Percentiles rank a stretch among this genome's conserved stretches.
These are phyloP conservation scores for Penicillium aurantiogriseum DNA, from an alignment of 2,329 filamentous ascomycete genomes.

Conservation along the genomic window DNA sequence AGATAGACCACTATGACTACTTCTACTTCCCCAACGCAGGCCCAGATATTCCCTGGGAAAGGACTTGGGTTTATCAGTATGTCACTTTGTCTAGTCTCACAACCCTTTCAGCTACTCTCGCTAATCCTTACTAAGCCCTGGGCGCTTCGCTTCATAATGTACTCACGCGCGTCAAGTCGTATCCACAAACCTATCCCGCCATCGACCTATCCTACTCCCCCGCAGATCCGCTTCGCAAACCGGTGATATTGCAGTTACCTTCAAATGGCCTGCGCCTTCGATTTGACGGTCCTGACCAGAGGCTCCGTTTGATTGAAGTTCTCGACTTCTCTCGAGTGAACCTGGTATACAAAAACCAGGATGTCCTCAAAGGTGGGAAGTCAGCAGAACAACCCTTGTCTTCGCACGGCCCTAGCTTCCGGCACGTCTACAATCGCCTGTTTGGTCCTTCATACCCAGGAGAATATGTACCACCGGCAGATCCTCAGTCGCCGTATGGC, in stretches of 20 bases:
- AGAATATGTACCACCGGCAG: slow-evolving; percentile 73
- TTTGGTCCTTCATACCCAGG: slow-evolving; percentile 92
- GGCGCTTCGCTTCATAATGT: slow-evolving; percentile 90
- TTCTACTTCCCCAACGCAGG: slow-evolving; percentile 39
- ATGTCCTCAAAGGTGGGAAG: slow-evolving; percentile 64
- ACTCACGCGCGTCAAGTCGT: slow-evolving; percentile 81
- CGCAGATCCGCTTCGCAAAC: slow-evolving; percentile 69
- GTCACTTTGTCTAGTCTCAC: slow-evolving; percentile 20
- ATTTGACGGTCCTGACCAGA: slow-evolving; percentile 91
- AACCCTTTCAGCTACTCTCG: slow-evolving; percentile 10
- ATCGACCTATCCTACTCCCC: slow-evolving; percentile 80
- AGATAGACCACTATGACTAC: slow-evolving; percentile 34
- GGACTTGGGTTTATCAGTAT: slow-evolving; percentile 62
- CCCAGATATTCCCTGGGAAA: slow-evolving; percentile 65
- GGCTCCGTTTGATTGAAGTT: slow-evolving; percentile 85
- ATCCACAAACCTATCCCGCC: slow-evolving; percentile 76
- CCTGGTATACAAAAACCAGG: slow-evolving; percentile 77
- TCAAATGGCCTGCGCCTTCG: slow-evolving; percentile 84
- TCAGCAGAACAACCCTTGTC: slow-evolving; percentile 31
- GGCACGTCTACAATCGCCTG: slow-evolving; percentile 88
- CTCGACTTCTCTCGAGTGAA: slow-evolving; percentile 83
- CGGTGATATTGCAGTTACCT: slow-evolving; percentile 73
- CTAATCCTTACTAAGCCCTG: slow-evolving; percentile 59
- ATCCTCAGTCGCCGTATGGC: slow-evolving; percentile 56
- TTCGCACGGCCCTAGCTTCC: slow-evolving; percentile 69